Evolutionary conservation across 306 rosid species (phyloP).

Genomic region (Hippophae rhamnoides): DNA sequence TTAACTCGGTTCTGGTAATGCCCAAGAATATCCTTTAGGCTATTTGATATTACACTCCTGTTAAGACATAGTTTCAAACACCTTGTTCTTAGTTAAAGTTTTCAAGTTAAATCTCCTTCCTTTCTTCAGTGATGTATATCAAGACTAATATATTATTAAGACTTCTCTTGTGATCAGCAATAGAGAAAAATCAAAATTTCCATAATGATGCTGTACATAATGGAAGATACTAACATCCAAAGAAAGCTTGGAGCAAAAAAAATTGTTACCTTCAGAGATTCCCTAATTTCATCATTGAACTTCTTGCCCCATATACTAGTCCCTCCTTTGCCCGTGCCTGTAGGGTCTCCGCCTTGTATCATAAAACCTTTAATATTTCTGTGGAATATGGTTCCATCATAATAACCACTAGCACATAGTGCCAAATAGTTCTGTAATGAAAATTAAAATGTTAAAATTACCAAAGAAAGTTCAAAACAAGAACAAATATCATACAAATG

Average conservation of each 20-base stretch:
- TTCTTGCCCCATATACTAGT: slow-evolving; percentile 96
- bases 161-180: no score
- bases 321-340: slow-evolving; percentile 96
- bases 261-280: slow-evolving; percentile 67
- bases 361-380: slow-evolving; percentile 93
- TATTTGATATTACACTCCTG: no score
- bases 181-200: no score
- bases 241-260: background rate
- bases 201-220: no score
- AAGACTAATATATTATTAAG: no score
- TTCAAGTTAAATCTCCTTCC: no score
- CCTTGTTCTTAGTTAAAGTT: no score
- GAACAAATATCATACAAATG: background rate
- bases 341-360: slow-evolving; percentile 99
- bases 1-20: no score
- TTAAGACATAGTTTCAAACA: no score
- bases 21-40: no score
- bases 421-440: slow-evolving; percentile 69
- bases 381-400: slow-evolving; percentile 91
- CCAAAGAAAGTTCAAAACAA: background rate
- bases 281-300: slow-evolving; percentile 82
- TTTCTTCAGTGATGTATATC: no score
- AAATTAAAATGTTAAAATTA: slow-evolving; percentile 12
- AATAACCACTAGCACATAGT: slow-evolving; percentile 71
- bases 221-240: no score